Base-by-base conservation (phyloP, 2,329 filamentous ascomycete genomes). In the Penicillium sp. region DNA sequence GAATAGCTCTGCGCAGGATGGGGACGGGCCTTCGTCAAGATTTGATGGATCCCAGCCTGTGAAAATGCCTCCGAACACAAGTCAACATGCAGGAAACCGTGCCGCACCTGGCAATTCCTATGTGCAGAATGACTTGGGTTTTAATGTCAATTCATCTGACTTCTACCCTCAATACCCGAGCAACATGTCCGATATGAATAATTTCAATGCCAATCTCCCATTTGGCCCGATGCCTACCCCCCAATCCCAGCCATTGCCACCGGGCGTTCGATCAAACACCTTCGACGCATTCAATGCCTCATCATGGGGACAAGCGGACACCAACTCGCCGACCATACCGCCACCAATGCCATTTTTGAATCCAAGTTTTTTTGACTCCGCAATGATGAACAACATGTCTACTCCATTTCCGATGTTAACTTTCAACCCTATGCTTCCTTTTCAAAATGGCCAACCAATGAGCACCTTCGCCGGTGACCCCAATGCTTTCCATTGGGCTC, bases 401-500 rank as follows among this genome's bases (percentile, higher is more conserved):
- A n/a, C 33, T 6, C 25, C 34, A 6, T 47, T 48, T 6, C 39
- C 41, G 2, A 41, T 46, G 31, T 32, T 42, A 22, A 42, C 48
- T 2, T 36, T 45, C 12, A 42, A 43, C 16, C 16, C 38, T 13
- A 32, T 45, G 35, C 15, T 40, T 10, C 32, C 42, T 8, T 35
- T 45, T n/a, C 47, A 45, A 29, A 30, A 14, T 8, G 22, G 26
- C 9, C 44, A 44, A 10, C 38, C 29, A 6, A 50, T 52, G 48
- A 53, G 47, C 14, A 47, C 50, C 12, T 39, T 42, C 16, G 14
- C 16, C 16, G 3, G 14, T 16, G 30, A 6, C 15, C 17, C 30
- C 30, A 9, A 9, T 9, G 30, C 7, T 14, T 16, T 11, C n/a
- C 18, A 29, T 6, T 11, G 6, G n/a, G 12, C n/a, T 6, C 14